Evolutionary conservation across 2,329 filamentous ascomycete species (phyloP).

Genomic region (Xylaria arbuscula): DNA sequence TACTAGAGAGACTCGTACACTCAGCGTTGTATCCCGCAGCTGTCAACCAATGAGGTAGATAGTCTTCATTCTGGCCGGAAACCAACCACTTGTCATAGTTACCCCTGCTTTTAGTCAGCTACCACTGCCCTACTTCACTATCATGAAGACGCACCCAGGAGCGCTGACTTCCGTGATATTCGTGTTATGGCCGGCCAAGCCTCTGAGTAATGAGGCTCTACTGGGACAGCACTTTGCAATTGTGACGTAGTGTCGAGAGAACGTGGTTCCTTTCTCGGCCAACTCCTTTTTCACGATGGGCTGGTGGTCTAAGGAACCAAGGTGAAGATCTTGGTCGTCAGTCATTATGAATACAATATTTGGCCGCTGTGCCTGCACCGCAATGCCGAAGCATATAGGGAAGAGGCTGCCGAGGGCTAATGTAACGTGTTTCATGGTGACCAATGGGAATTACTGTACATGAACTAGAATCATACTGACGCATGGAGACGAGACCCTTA

Average conservation of each 20-base stretch:
- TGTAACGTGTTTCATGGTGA: constrained; percentile 9
- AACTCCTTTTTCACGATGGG: constrained; percentile 18
- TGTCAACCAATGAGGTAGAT: constrained; percentile 34
- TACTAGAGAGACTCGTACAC: constrained; percentile 18
- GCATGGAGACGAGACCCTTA: not conserved
- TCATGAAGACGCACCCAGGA: constrained; percentile 40
- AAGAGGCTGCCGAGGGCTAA: not conserved
- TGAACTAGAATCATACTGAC: not conserved
- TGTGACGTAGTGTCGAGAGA: constrained; percentile 33
- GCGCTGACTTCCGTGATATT: constrained; percentile 52
- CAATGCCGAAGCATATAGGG: constrained; percentile 12
- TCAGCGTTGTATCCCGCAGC: constrained; percentile 35
- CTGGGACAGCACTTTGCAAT: constrained; percentile 35
- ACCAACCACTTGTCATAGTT: constrained; percentile 58
- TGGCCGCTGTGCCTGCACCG: constrained; percentile 13
- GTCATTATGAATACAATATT: constrained; percentile 38
- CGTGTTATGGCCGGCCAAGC: constrained; percentile 43
- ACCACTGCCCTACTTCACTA: not conserved
- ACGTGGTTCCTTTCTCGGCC: constrained; percentile 30
- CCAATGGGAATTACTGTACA: not conserved
- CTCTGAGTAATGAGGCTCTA: constrained; percentile 32
- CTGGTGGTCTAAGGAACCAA: constrained; percentile 26
- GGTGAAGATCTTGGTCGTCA: constrained; percentile 37
- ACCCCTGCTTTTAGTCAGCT: constrained; percentile 34
- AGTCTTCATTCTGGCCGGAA: constrained; percentile 41